A percentile compares a stretch with the other conserved stretches of the same genome.
Conservation (phyloP, 371 early-diverging fungal genomes). For the Dinochytrium kinnereticum region DNA sequence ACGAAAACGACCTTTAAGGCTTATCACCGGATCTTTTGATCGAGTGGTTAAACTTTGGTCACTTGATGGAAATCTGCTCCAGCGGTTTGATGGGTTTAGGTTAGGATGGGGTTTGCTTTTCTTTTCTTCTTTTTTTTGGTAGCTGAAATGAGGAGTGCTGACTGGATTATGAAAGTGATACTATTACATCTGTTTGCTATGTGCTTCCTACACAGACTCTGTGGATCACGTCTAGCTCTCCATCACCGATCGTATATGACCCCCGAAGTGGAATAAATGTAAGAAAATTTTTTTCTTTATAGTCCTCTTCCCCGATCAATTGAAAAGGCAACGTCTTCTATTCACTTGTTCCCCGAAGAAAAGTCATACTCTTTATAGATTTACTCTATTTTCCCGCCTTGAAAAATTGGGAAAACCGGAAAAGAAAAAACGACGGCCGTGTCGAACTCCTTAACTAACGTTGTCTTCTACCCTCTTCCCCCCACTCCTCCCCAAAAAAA, state of each 20-base stretch:
- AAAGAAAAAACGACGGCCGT: too few relatives aligned
- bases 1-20: slow-evolving; percentile 34
- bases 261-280: slow-evolving; percentile 60
- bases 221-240: slow-evolving; percentile 57
- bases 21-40: slow-evolving; percentile 62
- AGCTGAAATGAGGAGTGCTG: not conserved
- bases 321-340: too few relatives aligned
- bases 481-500: not conserved
- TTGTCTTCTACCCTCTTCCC: not conserved
- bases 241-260: slow-evolving; percentile 54
- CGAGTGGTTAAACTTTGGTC: slow-evolving; percentile 63
- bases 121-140: too few relatives aligned
- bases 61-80: slow-evolving; percentile 59
- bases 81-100: slow-evolving; percentile 59
- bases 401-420: too few relatives aligned
- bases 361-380: too few relatives aligned
- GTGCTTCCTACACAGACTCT: slow-evolving; percentile 58
- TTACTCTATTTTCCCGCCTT: not conserved
- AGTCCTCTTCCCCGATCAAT: too few relatives aligned
- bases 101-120: too few relatives aligned
- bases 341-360: too few relatives aligned
- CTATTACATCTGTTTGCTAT: slow-evolving; percentile 54
- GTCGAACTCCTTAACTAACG: too few relatives aligned
- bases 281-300: slow-evolving; percentile 1
- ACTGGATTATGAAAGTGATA: slow-evolving; percentile 37